phyloP scores from a whole-genome alignment of 2,329 filamentous ascomycete species.

The Arthrobotrys sinensis region DNA sequence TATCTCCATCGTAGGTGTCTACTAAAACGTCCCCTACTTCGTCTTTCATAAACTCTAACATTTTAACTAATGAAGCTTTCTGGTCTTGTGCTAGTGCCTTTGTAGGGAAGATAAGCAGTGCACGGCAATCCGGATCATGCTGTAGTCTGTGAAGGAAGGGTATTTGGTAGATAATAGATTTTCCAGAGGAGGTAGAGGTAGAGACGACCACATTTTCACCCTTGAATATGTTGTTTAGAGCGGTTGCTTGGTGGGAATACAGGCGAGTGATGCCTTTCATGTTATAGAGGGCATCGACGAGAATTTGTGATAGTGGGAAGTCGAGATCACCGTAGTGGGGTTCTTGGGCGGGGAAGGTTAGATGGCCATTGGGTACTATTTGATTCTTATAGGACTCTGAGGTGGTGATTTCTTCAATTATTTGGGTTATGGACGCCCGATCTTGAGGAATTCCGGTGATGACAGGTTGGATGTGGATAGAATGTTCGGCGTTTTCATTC shows the following conservation, averaged over 20 bases:
- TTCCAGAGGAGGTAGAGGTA: slow-evolving; percentile 95
- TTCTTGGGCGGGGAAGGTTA: slow-evolving; percentile 88
- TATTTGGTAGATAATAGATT: slow-evolving; percentile 97
- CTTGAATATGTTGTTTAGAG: slow-evolving; percentile 87
- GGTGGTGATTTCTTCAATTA: slow-evolving; percentile 84
- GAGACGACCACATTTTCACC: slow-evolving; percentile 91
- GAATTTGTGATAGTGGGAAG: slow-evolving; percentile 87
- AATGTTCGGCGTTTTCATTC: not conserved
- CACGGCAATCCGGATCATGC: slow-evolving; percentile 80
- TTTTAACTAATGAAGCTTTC: slow-evolving; percentile 85
- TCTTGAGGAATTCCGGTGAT: slow-evolving; percentile 81
- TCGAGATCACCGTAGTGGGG: slow-evolving; percentile 85
- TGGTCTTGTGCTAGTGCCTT: slow-evolving; percentile 98
- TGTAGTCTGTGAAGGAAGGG: slow-evolving; percentile 91
- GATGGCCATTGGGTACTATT: slow-evolving; percentile 92
- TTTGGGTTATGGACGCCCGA: slow-evolving; percentile 84
- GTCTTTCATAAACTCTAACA: slow-evolving; percentile 81
- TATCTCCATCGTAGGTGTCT: slow-evolving; percentile 97
- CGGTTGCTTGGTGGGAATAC: slow-evolving; percentile 93
- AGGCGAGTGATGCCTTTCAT: slow-evolving; percentile 86
- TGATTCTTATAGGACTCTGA: slow-evolving; percentile 91
- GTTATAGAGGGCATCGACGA: slow-evolving; percentile 98
- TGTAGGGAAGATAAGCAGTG: slow-evolving; percentile 98
- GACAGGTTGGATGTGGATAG: slow-evolving; percentile 65
- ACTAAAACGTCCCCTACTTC: slow-evolving; percentile 82